Percentiles rank a stretch among this genome's conserved stretches.
Conservation (phyloP, 768 basidiomycete species). For the Collybia sordida region DNA sequence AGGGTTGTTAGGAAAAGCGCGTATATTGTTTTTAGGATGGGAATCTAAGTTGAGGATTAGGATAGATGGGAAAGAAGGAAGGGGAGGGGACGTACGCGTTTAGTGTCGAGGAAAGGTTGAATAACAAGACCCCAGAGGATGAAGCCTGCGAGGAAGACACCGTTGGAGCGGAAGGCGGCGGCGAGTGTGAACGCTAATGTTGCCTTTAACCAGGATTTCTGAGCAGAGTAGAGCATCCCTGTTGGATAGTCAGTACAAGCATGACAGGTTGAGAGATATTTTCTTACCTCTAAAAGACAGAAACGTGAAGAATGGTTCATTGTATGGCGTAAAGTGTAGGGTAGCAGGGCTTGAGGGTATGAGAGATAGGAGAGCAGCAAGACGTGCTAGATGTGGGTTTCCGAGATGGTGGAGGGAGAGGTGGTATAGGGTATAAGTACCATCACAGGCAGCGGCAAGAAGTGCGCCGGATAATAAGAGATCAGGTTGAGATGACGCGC, state of each 20-base stretch:
- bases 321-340: slow-evolving; percentile 69
- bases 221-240: slow-evolving; percentile 64
- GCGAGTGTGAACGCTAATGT: slow-evolving; percentile 65
- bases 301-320: slow-evolving; percentile 84
- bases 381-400: slow-evolving; percentile 56
- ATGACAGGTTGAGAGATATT: slow-evolving; percentile 1
- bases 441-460: slow-evolving; percentile 37
- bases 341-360: slow-evolving; percentile 81
- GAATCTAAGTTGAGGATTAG: slow-evolving; percentile 28
- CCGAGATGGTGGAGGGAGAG: slow-evolving; percentile 49
- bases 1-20: slow-evolving; percentile 43
- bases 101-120: slow-evolving; percentile 43
- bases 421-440: slow-evolving; percentile 29
- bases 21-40: slow-evolving; percentile 27
- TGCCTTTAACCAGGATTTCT: slow-evolving; percentile 51
- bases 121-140: slow-evolving; percentile 71
- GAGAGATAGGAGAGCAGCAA: slow-evolving; percentile 67
- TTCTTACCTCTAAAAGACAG: slow-evolving; percentile 69
- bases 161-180: slow-evolving; percentile 73
- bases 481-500: slow-evolving; percentile 19
- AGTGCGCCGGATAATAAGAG: slow-evolving; percentile 37
- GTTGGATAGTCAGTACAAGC: background rate
- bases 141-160: slow-evolving; percentile 74
- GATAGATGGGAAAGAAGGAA: background rate
- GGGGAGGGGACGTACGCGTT: slow-evolving; percentile 25